Evolutionary conservation across 768 basidiomycete species (phyloP).

Genomic region (Mycena indigotica): DNA sequence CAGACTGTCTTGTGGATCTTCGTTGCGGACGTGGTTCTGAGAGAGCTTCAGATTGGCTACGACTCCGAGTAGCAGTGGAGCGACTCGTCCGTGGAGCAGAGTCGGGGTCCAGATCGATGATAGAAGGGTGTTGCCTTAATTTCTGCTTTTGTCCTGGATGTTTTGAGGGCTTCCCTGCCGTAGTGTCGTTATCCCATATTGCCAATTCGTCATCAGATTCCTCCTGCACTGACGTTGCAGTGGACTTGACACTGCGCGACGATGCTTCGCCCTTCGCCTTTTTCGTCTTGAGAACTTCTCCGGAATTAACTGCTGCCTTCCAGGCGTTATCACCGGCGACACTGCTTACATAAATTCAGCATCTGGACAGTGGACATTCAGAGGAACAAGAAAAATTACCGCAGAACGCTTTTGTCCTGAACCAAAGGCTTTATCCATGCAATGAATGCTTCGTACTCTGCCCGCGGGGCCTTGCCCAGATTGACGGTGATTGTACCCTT

Average conservation of each 20-base stretch:
- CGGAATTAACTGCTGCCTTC: not conserved
- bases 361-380: too few relatives aligned
- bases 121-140: too few relatives aligned
- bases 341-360: not conserved
- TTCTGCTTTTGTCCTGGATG: too few relatives aligned
- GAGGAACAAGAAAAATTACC: not conserved
- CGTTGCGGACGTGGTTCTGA: slow-evolving; percentile 20
- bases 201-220: not conserved
- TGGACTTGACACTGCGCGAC: not conserved
- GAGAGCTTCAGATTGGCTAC: slow-evolving; percentile 13
- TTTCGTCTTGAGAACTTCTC: not conserved
- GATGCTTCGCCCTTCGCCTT: not conserved
- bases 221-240: not conserved
- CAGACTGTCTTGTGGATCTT: slow-evolving; percentile 40
- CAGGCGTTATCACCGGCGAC: not conserved
- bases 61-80: slow-evolving; percentile 4
- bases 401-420: not conserved
- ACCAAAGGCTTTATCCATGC: not conserved
- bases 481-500: not conserved
- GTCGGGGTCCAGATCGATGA: not conserved
- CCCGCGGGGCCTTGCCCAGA: not conserved
- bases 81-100: not conserved
- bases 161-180: too few relatives aligned
- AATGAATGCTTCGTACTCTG: not conserved
- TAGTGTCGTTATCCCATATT: not conserved